Percentiles rank a stretch among this genome's conserved stretches.
These are phyloP conservation scores for Suillus tomentosus DNA, from an alignment of 768 basidiomycete genomes.

Conservation along the genomic window DNA sequence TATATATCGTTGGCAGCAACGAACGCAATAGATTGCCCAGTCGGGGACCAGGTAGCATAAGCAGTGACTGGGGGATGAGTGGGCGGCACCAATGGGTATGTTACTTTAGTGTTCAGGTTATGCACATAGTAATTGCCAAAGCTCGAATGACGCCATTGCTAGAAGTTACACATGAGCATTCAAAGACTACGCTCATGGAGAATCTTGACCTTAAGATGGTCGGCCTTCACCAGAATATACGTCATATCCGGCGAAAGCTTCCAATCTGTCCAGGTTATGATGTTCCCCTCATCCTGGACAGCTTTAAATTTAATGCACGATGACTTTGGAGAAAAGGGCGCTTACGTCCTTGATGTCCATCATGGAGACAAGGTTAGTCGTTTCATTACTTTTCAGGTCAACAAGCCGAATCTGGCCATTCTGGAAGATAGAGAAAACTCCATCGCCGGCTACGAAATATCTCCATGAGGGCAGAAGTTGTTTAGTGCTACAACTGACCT, in stretches of 20 bases:
- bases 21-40: constrained; percentile 79
- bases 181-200: constrained; percentile 1
- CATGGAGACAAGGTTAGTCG: constrained; percentile 57
- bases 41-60: constrained; percentile 88
- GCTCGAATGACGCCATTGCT: constrained; percentile 95
- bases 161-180: constrained; percentile 13
- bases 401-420: constrained; percentile 74
- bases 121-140: constrained; percentile 95
- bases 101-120: constrained; percentile 64
- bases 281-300: constrained; percentile 54
- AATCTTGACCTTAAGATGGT: constrained; percentile 63
- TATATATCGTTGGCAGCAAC: constrained; percentile 90
- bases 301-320: constrained; percentile 9
- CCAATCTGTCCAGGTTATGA: constrained; percentile 62
- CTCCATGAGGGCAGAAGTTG: constrained; percentile 11
- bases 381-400: constrained; percentile 75
- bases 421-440: constrained; percentile 74
- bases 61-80: constrained; percentile 70
- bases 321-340: background rate
- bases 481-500: constrained; percentile 50
- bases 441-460: constrained; percentile 76
- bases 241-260: constrained; percentile 89
- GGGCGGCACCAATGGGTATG: constrained; percentile 71
- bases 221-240: constrained; percentile 80
- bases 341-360: constrained; percentile 68